These are phyloP conservation scores for Apiotrichum mycotoxinovorans DNA, from an alignment of 1,284 basidiomycete species.

Conservation along the genomic window DNA sequence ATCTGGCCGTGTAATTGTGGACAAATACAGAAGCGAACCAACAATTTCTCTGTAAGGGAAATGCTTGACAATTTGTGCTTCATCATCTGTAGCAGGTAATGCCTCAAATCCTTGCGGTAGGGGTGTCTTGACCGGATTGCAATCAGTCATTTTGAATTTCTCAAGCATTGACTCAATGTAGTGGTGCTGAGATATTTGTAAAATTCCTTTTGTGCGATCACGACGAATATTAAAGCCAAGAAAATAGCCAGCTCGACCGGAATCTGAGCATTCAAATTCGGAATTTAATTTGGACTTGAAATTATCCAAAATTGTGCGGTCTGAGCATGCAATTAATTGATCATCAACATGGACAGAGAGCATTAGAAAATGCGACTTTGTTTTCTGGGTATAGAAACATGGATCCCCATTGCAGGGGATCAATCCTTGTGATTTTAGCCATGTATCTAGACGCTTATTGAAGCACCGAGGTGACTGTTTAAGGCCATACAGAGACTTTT, in stretches of 20 bases:
- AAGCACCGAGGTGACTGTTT: constrained; percentile 30
- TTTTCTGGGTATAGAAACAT: background rate
- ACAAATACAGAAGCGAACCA: constrained; percentile 16
- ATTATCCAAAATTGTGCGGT: constrained; percentile 7
- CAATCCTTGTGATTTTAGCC: background rate
- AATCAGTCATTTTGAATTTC: no score
- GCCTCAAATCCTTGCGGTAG: no score
- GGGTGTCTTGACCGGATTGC: no score
- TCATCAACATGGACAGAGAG: constrained; percentile 30
- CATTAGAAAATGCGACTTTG: background rate
- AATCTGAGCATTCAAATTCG: constrained; percentile 23
- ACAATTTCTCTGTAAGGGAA: constrained; percentile 1
- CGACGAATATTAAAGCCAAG: constrained; percentile 23
- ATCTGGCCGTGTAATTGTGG: constrained; percentile 27
- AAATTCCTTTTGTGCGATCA: constrained; percentile 5
- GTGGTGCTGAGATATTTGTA: constrained; percentile 25
- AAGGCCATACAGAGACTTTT: constrained; percentile 30
- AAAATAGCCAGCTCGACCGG: constrained; percentile 24
- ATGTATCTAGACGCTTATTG: constrained; percentile 14
- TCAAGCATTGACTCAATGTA: constrained; percentile 11
- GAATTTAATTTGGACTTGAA: constrained; percentile 22
- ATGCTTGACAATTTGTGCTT: no score
- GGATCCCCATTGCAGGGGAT: background rate
- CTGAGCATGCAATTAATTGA: constrained; percentile 26
- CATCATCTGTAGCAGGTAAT: no score